Conservation (phyloP, 805 yeast species). For the Myxozyma mucilagina region DNA sequence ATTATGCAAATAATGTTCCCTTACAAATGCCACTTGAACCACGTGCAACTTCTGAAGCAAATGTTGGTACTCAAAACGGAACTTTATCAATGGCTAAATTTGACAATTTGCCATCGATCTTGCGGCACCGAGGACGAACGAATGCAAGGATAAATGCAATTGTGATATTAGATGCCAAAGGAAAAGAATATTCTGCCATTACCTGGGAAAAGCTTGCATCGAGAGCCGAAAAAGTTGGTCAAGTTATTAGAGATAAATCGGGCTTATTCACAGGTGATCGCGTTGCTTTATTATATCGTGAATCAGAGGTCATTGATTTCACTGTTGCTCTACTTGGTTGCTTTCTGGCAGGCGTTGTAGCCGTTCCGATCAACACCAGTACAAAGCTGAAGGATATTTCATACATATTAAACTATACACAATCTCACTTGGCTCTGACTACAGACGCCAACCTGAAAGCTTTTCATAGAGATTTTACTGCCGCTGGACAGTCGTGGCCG, state of each 20-base stretch:
- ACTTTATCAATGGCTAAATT: constrained; percentile 39
- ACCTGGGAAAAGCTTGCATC: constrained; percentile 88
- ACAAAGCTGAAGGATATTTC: constrained; percentile 63
- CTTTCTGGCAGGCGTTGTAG: constrained; percentile 88
- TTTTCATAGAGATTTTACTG: constrained; percentile 60
- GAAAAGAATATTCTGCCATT: constrained; percentile 73
- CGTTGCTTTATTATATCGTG: constrained; percentile 80
- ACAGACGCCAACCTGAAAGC: constrained; percentile 78
- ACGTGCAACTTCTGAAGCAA: constrained; percentile 46
- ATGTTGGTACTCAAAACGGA: constrained; percentile 43
- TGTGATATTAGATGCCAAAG: constrained; percentile 68
- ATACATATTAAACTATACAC: constrained; percentile 70
- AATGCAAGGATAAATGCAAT: constrained; percentile 72
- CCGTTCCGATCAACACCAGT: constrained; percentile 83
- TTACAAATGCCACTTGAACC: constrained; percentile 67
- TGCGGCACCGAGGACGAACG: constrained; percentile 68
- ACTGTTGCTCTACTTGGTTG: constrained; percentile 86
- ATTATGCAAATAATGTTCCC: background rate
- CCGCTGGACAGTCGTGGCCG: constrained; percentile 63
- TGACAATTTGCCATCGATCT: constrained; percentile 67
- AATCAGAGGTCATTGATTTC: constrained; percentile 80
- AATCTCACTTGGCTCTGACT: constrained; percentile 72
- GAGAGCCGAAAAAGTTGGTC: constrained; percentile 84
- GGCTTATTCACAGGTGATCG: constrained; percentile 78
- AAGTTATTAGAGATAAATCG: constrained; percentile 70